These are phyloP conservation scores for Piper longum DNA, from an alignment of 164 flowering plant genomes.

Conservation along the genomic window DNA sequence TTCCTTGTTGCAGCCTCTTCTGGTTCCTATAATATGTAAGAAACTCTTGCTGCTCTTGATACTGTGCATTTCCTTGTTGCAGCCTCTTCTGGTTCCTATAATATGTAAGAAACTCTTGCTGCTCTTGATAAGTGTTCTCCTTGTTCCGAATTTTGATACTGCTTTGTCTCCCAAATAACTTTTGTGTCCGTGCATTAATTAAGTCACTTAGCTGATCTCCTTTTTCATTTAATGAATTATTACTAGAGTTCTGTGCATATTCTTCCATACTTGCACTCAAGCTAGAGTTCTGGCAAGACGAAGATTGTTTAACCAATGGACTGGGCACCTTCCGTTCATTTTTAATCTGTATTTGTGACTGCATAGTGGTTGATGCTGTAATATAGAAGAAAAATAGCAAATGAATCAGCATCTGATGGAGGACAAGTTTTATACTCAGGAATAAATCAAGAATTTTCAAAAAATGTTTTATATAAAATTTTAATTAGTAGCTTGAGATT, in stretches of 20 bases:
- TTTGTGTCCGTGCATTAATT: slow-evolving; percentile 50
- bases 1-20: slow-evolving; percentile 18
- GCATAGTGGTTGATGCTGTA: not conserved
- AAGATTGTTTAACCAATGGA: slow-evolving; percentile 49
- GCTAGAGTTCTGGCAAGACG: slow-evolving; percentile 34
- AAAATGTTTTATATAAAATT: too few species aligned
- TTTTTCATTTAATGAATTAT: slow-evolving; percentile 44
- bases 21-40: too few species aligned
- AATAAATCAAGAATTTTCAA: not conserved
- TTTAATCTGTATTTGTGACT: slow-evolving; percentile 38
- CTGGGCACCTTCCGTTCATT: slow-evolving; percentile 24
- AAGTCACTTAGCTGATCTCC: slow-evolving; percentile 42
- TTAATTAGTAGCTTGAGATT: too few species aligned
- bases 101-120: slow-evolving; percentile 25
- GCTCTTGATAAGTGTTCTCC: slow-evolving; percentile 24
- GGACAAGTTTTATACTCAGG: too few species aligned
- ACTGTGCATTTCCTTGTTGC: slow-evolving; percentile 26
- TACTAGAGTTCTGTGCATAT: slow-evolving; percentile 33
- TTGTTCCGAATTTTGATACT: slow-evolving; percentile 12
- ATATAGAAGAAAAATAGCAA: not conserved
- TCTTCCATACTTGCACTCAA: slow-evolving; percentile 49
- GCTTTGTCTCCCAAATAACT: slow-evolving; percentile 47
- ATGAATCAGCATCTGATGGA: not conserved
- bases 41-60: slow-evolving; percentile 13
- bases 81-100: slow-evolving; percentile 17